Conservation (phyloP, 495 filamentous ascomycete species). For the Penicillium bovifimosum region DNA sequence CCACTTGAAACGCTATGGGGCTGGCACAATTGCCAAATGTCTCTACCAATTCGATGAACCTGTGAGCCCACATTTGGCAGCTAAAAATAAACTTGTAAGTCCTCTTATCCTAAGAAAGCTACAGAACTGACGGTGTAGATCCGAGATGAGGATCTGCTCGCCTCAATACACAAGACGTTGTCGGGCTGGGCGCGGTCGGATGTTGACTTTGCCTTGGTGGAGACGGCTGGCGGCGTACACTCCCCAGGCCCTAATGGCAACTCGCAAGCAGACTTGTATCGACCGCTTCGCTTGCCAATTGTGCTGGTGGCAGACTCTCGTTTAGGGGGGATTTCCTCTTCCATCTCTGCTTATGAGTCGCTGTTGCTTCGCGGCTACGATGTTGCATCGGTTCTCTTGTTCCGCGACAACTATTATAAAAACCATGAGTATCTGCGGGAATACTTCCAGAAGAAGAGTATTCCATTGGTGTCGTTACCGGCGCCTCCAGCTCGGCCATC, state of each 20-base stretch:
- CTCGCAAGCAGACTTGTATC: slow-evolving; percentile 69
- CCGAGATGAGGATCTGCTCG: slow-evolving; percentile 45
- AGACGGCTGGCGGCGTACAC: slow-evolving; percentile 73
- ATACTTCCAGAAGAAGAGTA: slow-evolving; percentile 56
- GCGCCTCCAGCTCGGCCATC: slow-evolving; percentile 44
- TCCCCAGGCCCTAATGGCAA: slow-evolving; percentile 68
- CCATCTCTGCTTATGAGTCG: slow-evolving; percentile 71
- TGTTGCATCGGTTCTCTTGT: slow-evolving; percentile 58
- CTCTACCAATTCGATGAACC: slow-evolving; percentile 66
- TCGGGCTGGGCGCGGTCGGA: slow-evolving; percentile 34
- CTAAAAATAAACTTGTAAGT: slow-evolving; percentile 32
- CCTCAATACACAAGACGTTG: slow-evolving; percentile 43
- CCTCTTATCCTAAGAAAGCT: background rate
- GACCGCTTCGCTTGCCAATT: slow-evolving; percentile 64
- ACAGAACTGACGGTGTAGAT: slow-evolving; percentile 20
- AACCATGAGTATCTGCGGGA: slow-evolving; percentile 59
- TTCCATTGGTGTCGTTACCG: slow-evolving; percentile 48
- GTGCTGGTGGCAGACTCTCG: slow-evolving; percentile 64
- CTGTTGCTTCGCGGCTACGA: slow-evolving; percentile 69
- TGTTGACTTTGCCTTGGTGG: slow-evolving; percentile 52
- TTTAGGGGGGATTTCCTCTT: slow-evolving; percentile 67
- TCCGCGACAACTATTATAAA: slow-evolving; percentile 54
- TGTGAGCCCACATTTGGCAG: slow-evolving; percentile 70
- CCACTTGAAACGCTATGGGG: slow-evolving; percentile 53
- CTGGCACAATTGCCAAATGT: slow-evolving; percentile 48